Base-by-base conservation (phyloP, 805 yeast species). In the Wickerhamiella nectarea region DNA sequence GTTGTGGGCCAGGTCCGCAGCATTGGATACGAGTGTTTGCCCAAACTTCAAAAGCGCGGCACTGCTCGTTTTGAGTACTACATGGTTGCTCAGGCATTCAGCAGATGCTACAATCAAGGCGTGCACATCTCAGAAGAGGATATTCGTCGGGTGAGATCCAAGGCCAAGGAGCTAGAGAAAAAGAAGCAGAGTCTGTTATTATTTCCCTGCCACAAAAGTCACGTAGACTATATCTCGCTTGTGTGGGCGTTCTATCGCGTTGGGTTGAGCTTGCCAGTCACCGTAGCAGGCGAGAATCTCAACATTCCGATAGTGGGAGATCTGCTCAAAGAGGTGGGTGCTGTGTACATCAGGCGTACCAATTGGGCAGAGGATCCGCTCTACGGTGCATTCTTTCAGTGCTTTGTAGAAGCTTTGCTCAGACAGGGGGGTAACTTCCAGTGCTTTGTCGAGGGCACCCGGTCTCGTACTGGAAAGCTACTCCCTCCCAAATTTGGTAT, bases 231-330 rank as follows among this genome's bases (percentile, higher is more conserved):
- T 54, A 72, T 75, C 41, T 69, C 75, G 43, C 53, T 76, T 39
- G 80, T 75, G 51, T 63, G 74, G 43, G 60, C 74, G 25, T 64
- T 74, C 47, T 66, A 73, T 50, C 60, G 80, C 26, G 66, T 75
- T 50, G 75, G 73, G 21, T 56, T 75, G 44, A 64, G 78, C 3
- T 56, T 68, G 9, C 81, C 81, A 1, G 58, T 69, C 4, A 78
- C 75, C 6, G 71, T 75, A 29, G 80, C 81, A 1, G 81, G 81
- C n/a, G 80, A 75, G 40, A 75, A 75, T 54, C 67, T 75, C 53
- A 74, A 76, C 51, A 75, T 75, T 36, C 72, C 78, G 1, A 59
- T 75, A 6, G 65, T 75, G 38, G 78, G 78, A 4, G 59, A 62
- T 7, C 58, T 72, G 41, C 59, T 75, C 50, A 68, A 71, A 44